phyloP scores from a whole-genome alignment of 345 rosid genomes.

The Eucalyptus fibrosa region DNA sequence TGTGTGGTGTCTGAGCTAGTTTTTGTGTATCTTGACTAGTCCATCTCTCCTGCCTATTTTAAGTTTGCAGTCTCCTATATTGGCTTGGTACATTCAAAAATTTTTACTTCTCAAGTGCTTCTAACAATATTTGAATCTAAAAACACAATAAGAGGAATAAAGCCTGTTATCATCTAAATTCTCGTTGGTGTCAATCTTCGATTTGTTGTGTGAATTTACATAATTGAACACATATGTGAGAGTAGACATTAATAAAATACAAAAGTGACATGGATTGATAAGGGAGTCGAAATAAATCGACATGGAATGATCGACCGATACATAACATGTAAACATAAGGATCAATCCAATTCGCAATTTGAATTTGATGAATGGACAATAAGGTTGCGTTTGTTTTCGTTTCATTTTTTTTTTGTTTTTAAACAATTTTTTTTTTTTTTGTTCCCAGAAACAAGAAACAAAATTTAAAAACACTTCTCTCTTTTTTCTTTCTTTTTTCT shows the following conservation, averaged over 20 bases:
- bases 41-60: neutral
- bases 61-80: neutral
- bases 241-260: neutral
- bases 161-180: neutral
- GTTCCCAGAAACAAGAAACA: no score
- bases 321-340: neutral
- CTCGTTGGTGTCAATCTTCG: fast-evolving
- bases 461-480: no score
- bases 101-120: neutral
- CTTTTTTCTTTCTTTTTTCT: no score
- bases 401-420: no score
- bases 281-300: neutral
- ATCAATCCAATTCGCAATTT: neutral
- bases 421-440: no score
- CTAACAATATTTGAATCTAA: neutral
- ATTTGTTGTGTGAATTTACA: neutral
- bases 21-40: neutral
- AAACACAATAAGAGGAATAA: neutral
- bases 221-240: neutral
- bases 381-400: no score
- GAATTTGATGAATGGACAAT: neutral
- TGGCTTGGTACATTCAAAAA: fast-evolving
- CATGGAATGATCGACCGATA: fast-evolving
- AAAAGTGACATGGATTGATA: neutral
- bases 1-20: neutral